A percentile compares a stretch with the other conserved stretches of the same genome.
phyloP scores from a whole-genome alignment of 2,329 filamentous ascomycete genomes.

The Phialemoniopsis sp. region DNA sequence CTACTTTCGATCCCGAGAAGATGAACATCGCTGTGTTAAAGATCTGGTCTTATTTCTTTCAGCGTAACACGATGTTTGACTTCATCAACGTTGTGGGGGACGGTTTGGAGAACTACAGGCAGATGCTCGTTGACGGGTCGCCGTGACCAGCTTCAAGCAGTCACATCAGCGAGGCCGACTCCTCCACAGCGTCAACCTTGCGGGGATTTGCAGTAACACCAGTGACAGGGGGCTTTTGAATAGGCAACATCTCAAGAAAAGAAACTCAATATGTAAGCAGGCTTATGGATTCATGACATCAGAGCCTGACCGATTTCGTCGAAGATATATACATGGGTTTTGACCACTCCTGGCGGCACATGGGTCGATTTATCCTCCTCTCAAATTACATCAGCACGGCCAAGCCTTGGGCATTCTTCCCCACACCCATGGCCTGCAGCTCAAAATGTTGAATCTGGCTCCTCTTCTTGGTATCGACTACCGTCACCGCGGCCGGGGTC shows the following conservation, averaged over 20 bases:
- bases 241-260: too few species aligned
- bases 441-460: slow-evolving; percentile 25
- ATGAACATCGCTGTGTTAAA: slow-evolving; percentile 34
- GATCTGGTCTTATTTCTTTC: slow-evolving; percentile 42
- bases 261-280: too few species aligned
- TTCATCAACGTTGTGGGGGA: slow-evolving; percentile 41
- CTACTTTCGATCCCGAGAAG: slow-evolving; percentile 16
- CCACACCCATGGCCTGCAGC: slow-evolving; percentile 15
- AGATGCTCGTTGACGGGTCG: slow-evolving; percentile 15
- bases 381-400: slow-evolving; percentile 12
- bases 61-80: slow-evolving; percentile 41
- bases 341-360: too few species aligned
- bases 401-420: slow-evolving; percentile 23
- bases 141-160: too few species aligned
- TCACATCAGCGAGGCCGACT: too few species aligned
- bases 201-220: too few species aligned
- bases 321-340: too few species aligned
- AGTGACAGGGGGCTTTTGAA: too few species aligned
- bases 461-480: slow-evolving; percentile 25
- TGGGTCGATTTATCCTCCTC: too few species aligned
- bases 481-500: slow-evolving; percentile 25
- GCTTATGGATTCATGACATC: too few species aligned
- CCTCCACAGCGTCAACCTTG: too few species aligned
- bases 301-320: too few species aligned
- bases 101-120: slow-evolving; percentile 31